These are phyloP conservation scores for Biscogniauxia mediterranea DNA, from an alignment of 2,329 filamentous ascomycete genomes.

Conservation along the genomic window DNA sequence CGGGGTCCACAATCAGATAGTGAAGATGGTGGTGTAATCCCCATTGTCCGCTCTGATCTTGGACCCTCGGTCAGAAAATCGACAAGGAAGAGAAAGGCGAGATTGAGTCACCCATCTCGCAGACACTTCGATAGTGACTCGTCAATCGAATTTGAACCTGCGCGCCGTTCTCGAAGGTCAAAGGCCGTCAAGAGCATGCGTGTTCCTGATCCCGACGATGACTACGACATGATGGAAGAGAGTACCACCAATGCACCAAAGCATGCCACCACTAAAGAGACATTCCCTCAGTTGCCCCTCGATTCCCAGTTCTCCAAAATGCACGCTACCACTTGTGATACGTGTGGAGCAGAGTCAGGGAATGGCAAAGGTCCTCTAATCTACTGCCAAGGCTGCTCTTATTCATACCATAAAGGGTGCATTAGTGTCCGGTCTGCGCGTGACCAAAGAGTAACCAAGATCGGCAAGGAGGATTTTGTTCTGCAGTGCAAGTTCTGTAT, in stretches of 20 bases:
- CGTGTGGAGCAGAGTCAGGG: conserved; percentile 59
- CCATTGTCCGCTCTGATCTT: conserved; percentile 29
- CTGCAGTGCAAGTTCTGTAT: conserved; percentile 89
- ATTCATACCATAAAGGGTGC: conserved; percentile 79
- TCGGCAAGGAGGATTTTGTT: conserved; percentile 74
- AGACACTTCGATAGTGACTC: conserved; percentile 33
- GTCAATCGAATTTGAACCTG: conserved; percentile 53
- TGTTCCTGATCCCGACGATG: conserved; percentile 59
- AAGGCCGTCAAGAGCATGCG: conserved; percentile 45
- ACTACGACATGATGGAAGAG: conserved; percentile 52
- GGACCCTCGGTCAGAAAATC: conserved; percentile 16
- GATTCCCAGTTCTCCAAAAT: conserved; percentile 66
- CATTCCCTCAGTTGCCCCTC: conserved; percentile 62
- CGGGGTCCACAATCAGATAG: conserved; percentile 13
- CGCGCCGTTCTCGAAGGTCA: conserved; percentile 48
- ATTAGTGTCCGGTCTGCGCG: conserved; percentile 70
- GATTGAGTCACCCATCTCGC: conserved; percentile 19
- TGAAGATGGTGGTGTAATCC: conserved; percentile 22
- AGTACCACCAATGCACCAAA: conserved; percentile 47
- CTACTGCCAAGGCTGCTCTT: conserved; percentile 87
- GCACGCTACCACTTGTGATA: conserved; percentile 71
- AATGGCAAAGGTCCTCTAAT: conserved; percentile 68
- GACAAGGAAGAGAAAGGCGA: conserved; percentile 18
- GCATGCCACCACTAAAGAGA: conserved; percentile 66
- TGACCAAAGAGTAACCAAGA: conserved; percentile 89